Percentiles rank a stretch among this genome's conserved stretches.
phyloP scores from a whole-genome alignment of 2,329 filamentous ascomycete species.

The Neonectria neomacrospora region DNA sequence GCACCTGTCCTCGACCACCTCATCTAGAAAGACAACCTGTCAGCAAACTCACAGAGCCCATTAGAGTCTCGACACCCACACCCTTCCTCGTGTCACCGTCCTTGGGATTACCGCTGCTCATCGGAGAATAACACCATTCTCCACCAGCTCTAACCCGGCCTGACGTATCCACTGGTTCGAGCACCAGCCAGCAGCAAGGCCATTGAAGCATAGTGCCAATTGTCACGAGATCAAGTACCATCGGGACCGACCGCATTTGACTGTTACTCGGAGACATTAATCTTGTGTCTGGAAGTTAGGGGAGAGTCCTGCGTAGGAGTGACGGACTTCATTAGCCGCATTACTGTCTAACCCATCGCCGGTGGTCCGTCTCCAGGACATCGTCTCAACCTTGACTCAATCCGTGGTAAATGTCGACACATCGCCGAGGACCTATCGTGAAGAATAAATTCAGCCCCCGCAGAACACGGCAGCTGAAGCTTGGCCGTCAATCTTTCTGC shows the following conservation, averaged over 20 bases:
- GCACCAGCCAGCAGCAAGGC: conserved; percentile 17
- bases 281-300: neutral
- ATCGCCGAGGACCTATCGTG: conserved; percentile 20
- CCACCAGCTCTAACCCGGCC: conserved; percentile 17
- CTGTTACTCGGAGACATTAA: neutral
- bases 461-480: conserved; percentile 27
- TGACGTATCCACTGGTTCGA: conserved; percentile 23
- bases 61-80: neutral
- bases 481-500: conserved; percentile 38
- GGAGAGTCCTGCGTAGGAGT: neutral
- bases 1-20: neutral
- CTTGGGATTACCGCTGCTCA: neutral
- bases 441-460: conserved; percentile 18
- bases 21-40: neutral
- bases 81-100: neutral
- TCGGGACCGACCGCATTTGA: neutral
- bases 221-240: neutral
- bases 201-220: neutral
- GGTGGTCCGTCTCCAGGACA: neutral
- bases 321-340: neutral
- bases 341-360: neutral
- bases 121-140: conserved; percentile 5
- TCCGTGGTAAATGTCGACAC: conserved; percentile 17
- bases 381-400: neutral
- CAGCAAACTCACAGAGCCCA: neutral